A percentile compares a stretch with the other conserved stretches of the same genome.
Conservation (phyloP, 2,329 filamentous ascomycete genomes). For the Hypoxylon sp. region DNA sequence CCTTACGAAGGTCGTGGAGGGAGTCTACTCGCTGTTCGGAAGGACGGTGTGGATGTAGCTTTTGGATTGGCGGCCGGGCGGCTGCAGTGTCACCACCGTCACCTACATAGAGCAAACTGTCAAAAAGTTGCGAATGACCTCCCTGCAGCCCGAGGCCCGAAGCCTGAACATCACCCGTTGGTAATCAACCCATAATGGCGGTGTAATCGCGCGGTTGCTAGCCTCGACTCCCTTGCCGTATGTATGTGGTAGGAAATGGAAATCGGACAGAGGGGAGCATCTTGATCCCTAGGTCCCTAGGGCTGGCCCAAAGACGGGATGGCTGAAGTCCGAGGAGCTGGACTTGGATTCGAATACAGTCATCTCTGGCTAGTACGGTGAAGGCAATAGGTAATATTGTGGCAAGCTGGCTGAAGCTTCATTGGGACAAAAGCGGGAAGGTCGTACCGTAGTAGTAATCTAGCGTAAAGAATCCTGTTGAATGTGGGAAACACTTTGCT, state of each 20-base stretch:
- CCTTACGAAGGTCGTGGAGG: constrained; percentile 22
- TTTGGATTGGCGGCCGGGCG: constrained; percentile 28
- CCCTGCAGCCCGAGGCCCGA: constrained; percentile 21
- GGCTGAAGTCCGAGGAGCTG: constrained; percentile 1
- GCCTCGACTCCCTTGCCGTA: constrained; percentile 15
- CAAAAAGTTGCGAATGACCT: constrained; percentile 37
- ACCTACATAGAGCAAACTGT: constrained; percentile 32
- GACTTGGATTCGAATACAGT: constrained; percentile 18
- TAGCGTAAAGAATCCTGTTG: constrained; percentile 30
- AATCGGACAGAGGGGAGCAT: constrained; percentile 20
- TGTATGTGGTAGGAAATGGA: constrained; percentile 9
- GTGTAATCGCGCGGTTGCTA: constrained; percentile 20
- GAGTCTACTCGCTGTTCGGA: constrained; percentile 32
- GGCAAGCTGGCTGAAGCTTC: constrained; percentile 20
- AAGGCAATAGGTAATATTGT: constrained; percentile 31
- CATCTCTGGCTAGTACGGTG: constrained; percentile 23
- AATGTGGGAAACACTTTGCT: constrained; percentile 36
- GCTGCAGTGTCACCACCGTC: constrained; percentile 40
- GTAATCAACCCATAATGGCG: constrained; percentile 33
- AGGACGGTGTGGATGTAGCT: constrained; percentile 25
- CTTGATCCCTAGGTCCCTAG: not conserved
- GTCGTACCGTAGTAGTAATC: constrained; percentile 41
- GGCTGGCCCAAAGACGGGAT: constrained; percentile 5
- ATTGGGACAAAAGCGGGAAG: constrained; percentile 27
- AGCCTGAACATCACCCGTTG: constrained; percentile 25